Base-by-base conservation (phyloP, 306 rosid species). In the Carpinus fangiana region DNA sequence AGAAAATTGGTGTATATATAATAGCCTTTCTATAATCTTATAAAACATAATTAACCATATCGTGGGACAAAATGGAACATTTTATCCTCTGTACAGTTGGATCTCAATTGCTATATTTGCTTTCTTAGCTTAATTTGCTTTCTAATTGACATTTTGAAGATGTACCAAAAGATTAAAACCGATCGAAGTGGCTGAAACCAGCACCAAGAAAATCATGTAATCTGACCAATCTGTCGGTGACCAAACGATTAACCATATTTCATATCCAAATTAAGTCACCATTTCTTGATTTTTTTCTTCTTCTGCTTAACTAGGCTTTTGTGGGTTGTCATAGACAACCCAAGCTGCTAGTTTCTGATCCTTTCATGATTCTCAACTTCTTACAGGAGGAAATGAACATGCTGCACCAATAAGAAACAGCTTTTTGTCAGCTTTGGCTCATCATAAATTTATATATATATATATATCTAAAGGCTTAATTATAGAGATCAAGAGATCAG, bases 301-400 rank as follows among this genome's bases (percentile, higher is more conserved):
- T 4, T 38, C 43, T 38, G 43, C 6, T 4, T 4, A 38, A 38
- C 43, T 38, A 6, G 7, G 13, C 59, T 79, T 57, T 38, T 21
- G 36, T 12, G n/a, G 75, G 54, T 18, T 66, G 9, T 80, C 84
- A 85, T 18, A 79, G 79, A 76, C 83, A 88, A 26, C 78, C 81
- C 79, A 92, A 78, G 10, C 95, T 95, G 77, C 83, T 89, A 68
- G 95, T 87, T 73, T 92, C 92, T 59, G 89, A 87, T 80, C 81
- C 93, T 72, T 87, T 92, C 78, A 92, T 83, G 72, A 90, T 89
- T 75, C 82, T 87, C 72, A 90, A 71, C 81, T 93, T 87, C 82
- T 87, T 92, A 79, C 95, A 92, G 5, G 95, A 88, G 21, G 75
- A 71, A 26, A 79, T 83, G 75, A 92, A 92, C 93, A 92, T 92